Conservation (phyloP, 2,329 filamentous ascomycete genomes). For the Beauveria sp. region DNA sequence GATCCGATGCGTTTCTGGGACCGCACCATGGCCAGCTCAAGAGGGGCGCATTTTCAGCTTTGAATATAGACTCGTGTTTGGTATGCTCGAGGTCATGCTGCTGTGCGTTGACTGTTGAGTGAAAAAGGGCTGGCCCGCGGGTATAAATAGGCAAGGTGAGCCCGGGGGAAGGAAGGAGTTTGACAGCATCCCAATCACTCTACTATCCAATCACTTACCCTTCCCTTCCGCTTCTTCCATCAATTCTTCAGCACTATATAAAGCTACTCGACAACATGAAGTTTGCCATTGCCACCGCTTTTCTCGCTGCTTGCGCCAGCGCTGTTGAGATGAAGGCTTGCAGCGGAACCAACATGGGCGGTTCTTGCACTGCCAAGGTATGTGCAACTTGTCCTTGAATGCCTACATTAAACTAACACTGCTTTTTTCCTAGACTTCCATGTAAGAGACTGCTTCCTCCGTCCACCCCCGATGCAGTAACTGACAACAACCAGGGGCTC, state of each 20-base stretch:
- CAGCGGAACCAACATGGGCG: conserved; percentile 8
- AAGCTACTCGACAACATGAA: neutral
- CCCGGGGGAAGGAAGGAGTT: neutral
- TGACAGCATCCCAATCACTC: neutral
- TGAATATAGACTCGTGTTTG: neutral
- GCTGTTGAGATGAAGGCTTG: conserved; percentile 12
- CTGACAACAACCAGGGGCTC: conserved; percentile 7
- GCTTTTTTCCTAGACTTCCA: neutral
- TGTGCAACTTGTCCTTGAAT: neutral
- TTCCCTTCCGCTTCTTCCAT: neutral
- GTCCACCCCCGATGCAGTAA: neutral
- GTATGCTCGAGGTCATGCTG: neutral
- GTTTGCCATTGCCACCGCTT: conserved; percentile 4
- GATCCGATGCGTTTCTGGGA: neutral
- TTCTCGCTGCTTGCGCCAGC: conserved; percentile 8
- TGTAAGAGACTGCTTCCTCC: neutral
- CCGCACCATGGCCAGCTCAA: neutral
- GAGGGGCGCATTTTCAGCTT: neutral
- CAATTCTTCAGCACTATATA: neutral
- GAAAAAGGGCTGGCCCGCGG: neutral
- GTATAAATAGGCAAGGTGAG: neutral
- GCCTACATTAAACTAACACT: neutral
- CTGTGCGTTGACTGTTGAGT: neutral
- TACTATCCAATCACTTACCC: neutral
- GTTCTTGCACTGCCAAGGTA: conserved; percentile 8